phyloP scores from a whole-genome alignment of 495 filamentous ascomycete genomes.

The Penicillium taxi region DNA sequence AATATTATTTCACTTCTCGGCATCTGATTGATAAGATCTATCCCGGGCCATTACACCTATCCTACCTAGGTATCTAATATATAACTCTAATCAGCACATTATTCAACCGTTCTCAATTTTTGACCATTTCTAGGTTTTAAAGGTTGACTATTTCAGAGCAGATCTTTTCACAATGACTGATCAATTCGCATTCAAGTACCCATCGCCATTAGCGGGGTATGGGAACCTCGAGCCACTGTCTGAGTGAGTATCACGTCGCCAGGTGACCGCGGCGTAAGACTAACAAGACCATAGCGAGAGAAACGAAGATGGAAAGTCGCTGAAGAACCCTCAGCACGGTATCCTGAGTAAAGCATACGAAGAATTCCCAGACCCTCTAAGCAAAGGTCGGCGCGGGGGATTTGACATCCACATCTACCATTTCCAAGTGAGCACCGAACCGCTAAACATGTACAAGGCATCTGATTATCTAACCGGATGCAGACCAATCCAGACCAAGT shows the following conservation, averaged over 20 bases:
- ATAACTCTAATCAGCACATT: too few relatives aligned
- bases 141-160: too few relatives aligned
- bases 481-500: conserved; percentile 53
- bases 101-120: too few relatives aligned
- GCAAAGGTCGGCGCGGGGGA: conserved; percentile 51
- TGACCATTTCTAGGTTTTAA: too few relatives aligned
- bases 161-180: conserved; percentile 36
- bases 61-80: too few relatives aligned
- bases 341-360: conserved; percentile 56
- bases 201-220: conserved; percentile 62
- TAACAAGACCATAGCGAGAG: too few relatives aligned
- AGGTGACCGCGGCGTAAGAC: background rate
- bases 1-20: too few relatives aligned
- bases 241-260: conserved; percentile 38
- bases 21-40: conserved; percentile 12
- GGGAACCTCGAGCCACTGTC: conserved; percentile 54
- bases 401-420: conserved; percentile 82
- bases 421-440: conserved; percentile 33
- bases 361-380: conserved; percentile 54
- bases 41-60: too few relatives aligned
- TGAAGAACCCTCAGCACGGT: conserved; percentile 50
- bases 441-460: background rate
- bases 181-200: conserved; percentile 40
- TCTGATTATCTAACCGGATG: background rate
- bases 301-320: conserved; percentile 58